These are phyloP conservation scores for Musa troglodytarum DNA, from an alignment of 176 grass and related monocot genomes.

Conservation along the genomic window DNA sequence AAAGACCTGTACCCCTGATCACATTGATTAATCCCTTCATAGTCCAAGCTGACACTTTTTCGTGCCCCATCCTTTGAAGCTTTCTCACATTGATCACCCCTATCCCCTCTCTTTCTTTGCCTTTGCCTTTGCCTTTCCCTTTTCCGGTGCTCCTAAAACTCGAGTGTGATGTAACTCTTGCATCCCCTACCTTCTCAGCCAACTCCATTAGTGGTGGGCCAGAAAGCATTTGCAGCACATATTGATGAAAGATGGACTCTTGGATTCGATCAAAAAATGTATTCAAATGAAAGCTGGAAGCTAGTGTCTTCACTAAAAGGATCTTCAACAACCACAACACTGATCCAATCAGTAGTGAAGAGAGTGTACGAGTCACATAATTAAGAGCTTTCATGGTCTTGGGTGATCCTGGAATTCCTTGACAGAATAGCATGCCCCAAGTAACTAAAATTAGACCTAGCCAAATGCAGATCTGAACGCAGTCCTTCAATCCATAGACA, in stretches of 20 bases:
- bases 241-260: conserved; percentile 82
- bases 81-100: conserved; percentile 56
- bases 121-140: conserved; percentile 32
- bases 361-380: conserved; percentile 8
- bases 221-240: conserved; percentile 70
- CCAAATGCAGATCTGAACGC: conserved; percentile 75
- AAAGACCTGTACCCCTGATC: conserved; percentile 61
- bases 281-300: conserved; percentile 83
- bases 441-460: conserved; percentile 47
- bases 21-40: conserved; percentile 72
- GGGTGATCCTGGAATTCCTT: conserved; percentile 20
- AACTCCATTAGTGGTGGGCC: conserved; percentile 70
- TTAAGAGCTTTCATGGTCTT: conserved; percentile 3
- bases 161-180: conserved; percentile 36
- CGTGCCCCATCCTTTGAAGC: conserved; percentile 67
- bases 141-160: conserved; percentile 47
- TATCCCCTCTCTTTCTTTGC: conserved; percentile 35
- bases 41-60: conserved; percentile 86
- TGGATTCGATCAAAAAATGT: conserved; percentile 91
- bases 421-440: conserved; percentile 67
- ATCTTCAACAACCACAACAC: conserved; percentile 40
- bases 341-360: conserved; percentile 16
- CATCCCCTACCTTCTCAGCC: conserved; percentile 57
- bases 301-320: conserved; percentile 76
- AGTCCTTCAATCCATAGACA: conserved; percentile 68